Evolutionary conservation across 768 basidiomycete species (phyloP).

Genomic region (Albatrellus ellisii): DNA sequence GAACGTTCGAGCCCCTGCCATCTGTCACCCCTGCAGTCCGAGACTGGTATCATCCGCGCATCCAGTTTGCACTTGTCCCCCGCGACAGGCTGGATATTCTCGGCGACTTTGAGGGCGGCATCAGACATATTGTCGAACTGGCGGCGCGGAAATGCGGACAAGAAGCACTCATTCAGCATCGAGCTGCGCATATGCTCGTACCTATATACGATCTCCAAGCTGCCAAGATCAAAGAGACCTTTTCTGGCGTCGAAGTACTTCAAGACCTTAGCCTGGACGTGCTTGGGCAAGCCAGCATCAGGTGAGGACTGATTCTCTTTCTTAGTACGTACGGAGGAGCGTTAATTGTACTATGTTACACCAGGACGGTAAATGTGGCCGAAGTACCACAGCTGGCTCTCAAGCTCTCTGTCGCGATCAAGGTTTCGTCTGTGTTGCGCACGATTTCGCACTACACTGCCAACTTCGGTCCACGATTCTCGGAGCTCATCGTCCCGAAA

Average conservation of each 20-base stretch:
- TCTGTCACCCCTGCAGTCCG: slow-evolving; percentile 5
- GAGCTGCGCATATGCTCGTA: slow-evolving; percentile 24
- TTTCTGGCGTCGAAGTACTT: slow-evolving; percentile 29
- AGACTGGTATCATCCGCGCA: slow-evolving; percentile 40
- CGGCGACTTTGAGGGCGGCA: slow-evolving; percentile 30
- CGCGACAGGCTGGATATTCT: slow-evolving; percentile 24
- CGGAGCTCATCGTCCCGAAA: slow-evolving; percentile 33
- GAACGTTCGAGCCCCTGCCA: slow-evolving; percentile 18
- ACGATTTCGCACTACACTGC: slow-evolving; percentile 50
- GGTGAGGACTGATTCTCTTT: slow-evolving; percentile 21
- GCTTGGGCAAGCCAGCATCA: slow-evolving; percentile 38
- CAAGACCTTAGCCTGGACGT: slow-evolving; percentile 29
- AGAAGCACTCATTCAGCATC: slow-evolving; percentile 17
- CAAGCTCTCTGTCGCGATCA: slow-evolving; percentile 41
- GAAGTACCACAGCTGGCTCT: slow-evolving; percentile 32
- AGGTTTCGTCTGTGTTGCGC: slow-evolving; percentile 42
- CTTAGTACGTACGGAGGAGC: not conserved
- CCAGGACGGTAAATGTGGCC: slow-evolving; percentile 32
- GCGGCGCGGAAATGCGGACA: slow-evolving; percentile 21
- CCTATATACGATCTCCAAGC: slow-evolving; percentile 44
- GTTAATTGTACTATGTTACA: not conserved
- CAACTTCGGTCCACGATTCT: slow-evolving; percentile 44
- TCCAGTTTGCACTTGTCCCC: slow-evolving; percentile 34
- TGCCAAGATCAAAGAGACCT: slow-evolving; percentile 29
- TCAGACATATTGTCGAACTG: slow-evolving; percentile 21